Evolutionary conservation across 176 grass and related monocot species (phyloP).

Genomic region (Oryza brachyantha): DNA sequence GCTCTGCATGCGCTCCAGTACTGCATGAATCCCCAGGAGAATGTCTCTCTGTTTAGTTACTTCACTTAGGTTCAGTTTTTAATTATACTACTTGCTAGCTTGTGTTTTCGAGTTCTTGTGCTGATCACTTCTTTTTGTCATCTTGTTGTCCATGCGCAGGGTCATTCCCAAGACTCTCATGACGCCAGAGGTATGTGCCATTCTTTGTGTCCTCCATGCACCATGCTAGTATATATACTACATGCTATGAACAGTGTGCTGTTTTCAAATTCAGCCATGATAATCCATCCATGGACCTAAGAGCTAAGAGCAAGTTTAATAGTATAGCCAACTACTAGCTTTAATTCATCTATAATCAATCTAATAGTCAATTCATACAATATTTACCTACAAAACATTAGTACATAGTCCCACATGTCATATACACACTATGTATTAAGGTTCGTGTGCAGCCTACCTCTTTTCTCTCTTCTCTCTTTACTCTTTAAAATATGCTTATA

Average conservation of each 20-base stretch:
- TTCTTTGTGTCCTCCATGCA: not conserved
- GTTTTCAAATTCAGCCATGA: too few species aligned
- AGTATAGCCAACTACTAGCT: too few species aligned
- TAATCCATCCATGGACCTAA: too few species aligned
- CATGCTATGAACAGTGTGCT: not conserved
- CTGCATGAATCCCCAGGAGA: conserved; percentile 29
- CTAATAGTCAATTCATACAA: too few species aligned
- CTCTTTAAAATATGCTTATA: too few species aligned
- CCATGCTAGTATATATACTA: not conserved
- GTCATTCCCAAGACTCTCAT: conserved; percentile 99
- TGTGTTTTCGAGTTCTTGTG: not conserved
- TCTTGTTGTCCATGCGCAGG: conserved; percentile 62
- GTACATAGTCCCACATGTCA: too few species aligned
- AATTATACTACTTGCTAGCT: not conserved
- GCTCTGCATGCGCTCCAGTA: not conserved
- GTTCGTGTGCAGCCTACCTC: too few species aligned
- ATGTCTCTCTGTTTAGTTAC: not conserved
- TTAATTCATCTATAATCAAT: too few species aligned
- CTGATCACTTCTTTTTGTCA: conserved; percentile 44
- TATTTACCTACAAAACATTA: too few species aligned
- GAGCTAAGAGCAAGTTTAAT: too few species aligned
- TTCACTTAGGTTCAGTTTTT: not conserved
- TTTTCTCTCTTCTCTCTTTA: too few species aligned
- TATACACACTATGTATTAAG: too few species aligned
- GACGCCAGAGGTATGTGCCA: conserved; percentile 76